Evolutionary conservation across 495 filamentous ascomycete species (phyloP).

Genomic region (Friedmanniomyces simplex): DNA sequence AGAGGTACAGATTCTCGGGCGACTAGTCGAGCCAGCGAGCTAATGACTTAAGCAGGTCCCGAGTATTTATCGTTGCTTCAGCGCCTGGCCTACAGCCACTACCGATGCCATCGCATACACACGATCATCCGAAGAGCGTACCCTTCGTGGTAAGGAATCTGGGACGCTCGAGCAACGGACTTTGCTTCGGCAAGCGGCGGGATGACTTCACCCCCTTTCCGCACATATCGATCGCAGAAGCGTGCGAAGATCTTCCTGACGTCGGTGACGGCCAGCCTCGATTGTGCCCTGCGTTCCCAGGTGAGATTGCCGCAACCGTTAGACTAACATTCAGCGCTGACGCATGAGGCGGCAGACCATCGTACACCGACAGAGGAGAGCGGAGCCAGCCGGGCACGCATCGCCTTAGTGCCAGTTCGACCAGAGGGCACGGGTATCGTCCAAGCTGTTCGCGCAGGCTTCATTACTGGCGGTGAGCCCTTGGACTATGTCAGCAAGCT

Average conservation of each 20-base stretch:
- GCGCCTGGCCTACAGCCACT: conserved; percentile 49
- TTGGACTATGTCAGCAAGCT: conserved; percentile 23
- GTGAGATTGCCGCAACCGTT: neutral
- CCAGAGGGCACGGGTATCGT: conserved; percentile 24
- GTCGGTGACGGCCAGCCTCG: conserved; percentile 46
- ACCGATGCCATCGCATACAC: conserved; percentile 45
- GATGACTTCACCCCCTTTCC: conserved; percentile 45
- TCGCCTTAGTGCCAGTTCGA: conserved; percentile 32
- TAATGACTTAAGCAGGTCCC: neutral
- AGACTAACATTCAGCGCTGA: too few species aligned
- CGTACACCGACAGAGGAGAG: conserved; percentile 28
- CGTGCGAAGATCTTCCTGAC: conserved; percentile 47
- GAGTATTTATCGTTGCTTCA: conserved; percentile 49
- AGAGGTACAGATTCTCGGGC: conserved; percentile 41
- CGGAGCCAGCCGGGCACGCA: conserved; percentile 20
- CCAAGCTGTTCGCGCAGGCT: conserved; percentile 27
- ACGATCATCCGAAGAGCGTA: conserved; percentile 39
- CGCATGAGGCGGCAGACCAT: conserved; percentile 47
- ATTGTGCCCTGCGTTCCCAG: conserved; percentile 45
- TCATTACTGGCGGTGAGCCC: conserved; percentile 27
- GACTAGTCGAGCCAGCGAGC: too few species aligned
- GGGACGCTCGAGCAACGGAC: conserved; percentile 50
- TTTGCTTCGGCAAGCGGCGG: conserved; percentile 42
- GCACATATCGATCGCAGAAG: conserved; percentile 40
- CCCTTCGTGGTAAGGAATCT: conserved; percentile 29